Evolutionary conservation across 257 asterid species (phyloP).

Genomic region (Salvia splendens): DNA sequence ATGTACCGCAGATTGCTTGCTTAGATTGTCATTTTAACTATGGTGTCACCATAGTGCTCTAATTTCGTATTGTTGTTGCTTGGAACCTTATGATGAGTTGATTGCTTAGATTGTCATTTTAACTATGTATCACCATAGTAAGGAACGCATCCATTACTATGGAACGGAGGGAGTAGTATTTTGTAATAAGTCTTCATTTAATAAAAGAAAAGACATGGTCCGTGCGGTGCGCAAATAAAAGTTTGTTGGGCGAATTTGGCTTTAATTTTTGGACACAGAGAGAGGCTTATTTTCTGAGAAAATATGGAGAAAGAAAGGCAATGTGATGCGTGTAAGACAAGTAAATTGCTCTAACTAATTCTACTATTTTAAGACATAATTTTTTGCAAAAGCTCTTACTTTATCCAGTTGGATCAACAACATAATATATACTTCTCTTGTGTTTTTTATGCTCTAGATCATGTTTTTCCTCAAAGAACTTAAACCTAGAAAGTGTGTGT

Average conservation of each 20-base stretch:
- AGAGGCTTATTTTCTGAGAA: slow-evolving; percentile 27
- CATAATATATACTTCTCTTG: not conserved
- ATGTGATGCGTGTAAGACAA: slow-evolving; percentile 43
- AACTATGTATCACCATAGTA: too few species aligned
- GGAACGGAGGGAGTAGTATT: too few species aligned
- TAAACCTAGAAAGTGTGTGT: slow-evolving; percentile 23
- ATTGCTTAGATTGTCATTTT: too few species aligned
- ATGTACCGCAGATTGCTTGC: too few species aligned
- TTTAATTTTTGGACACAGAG: slow-evolving; percentile 33
- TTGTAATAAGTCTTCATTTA: not conserved
- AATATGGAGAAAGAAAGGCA: slow-evolving; percentile 32
- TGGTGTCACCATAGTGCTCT: too few species aligned
- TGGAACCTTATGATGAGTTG: too few species aligned
- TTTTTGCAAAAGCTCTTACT: slow-evolving; percentile 19
- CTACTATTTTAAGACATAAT: not conserved
- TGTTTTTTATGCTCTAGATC: slow-evolving; percentile 12
- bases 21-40: too few species aligned
- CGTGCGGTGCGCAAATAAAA: slow-evolving; percentile 18
- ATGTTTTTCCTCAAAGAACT: not conserved
- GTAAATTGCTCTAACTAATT: slow-evolving; percentile 28
- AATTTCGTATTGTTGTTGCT: too few species aligned
- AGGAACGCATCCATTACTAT: too few species aligned
- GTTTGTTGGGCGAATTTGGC: slow-evolving; percentile 38
- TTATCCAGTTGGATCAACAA: slow-evolving; percentile 39
- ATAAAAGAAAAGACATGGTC: not conserved